Base-by-base conservation (phyloP, 495 filamentous ascomycete genomes). In the Schizothecium vesticola region DNA sequence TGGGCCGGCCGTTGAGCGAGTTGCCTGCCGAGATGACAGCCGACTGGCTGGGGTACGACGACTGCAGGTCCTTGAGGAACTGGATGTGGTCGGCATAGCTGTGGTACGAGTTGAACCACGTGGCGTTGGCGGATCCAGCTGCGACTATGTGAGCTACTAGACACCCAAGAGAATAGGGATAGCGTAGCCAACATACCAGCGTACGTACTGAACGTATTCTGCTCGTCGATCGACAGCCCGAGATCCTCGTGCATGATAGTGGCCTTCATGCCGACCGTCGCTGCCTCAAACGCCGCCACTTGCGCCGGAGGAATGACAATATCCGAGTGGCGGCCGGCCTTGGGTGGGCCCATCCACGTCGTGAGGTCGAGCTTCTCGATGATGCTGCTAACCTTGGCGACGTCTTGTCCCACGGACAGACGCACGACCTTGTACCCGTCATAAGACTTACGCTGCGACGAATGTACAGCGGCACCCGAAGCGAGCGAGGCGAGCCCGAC, bases 21-120 rank as follows among this genome's bases (percentile, higher is more conserved):
- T 69, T 77, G 11, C 87, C 87, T 0, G 81, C 79, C 1, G 77
- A 76, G 61, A 89, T 75, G 57, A 88, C 77, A 66, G 84, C 82
- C 1, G 85, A 79, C 61, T 85, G 83, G 23, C 68, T 68, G 7
- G 84, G 79, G 68, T 84, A 84, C 16, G 70, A 64, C 1, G 80
- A 76, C 7, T 77, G 73, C 6, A 89, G 80, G 62, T 85, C 82
- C 8, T 74, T 73, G 66, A 87, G 77, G 66, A 78, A 87, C 62
- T 77, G 76, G 16, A 85, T 64, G 70, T 88, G 87, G 61, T 87
- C 85, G 3, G 75, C 77, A 65, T 86, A 85, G 1, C 76, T 59
- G 55, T 88, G 85, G 70, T 88, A 88, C 25, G 80, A 75, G 69
- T 85, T 79, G 75, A 87, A 88, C 84, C 84, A 88, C 10, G 82